These are phyloP conservation scores for Vanrija humicola DNA, from an alignment of 1,284 basidiomycete genomes.

Conservation along the genomic window DNA sequence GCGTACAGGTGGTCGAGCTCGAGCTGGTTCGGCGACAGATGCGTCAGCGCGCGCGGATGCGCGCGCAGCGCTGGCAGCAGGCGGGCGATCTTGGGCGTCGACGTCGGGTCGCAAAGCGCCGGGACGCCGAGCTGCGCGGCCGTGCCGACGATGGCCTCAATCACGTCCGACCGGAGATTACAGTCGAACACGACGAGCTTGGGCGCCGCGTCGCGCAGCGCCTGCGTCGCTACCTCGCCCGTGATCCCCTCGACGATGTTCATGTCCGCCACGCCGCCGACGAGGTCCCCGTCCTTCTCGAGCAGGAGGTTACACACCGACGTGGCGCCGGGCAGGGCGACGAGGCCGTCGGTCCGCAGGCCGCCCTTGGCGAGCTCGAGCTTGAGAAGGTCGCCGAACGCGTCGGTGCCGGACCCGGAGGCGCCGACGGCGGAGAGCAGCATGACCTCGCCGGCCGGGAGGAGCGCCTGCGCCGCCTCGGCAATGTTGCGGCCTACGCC, in stretches of 20 bases:
- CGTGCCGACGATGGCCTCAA: constrained; percentile 55
- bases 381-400: constrained; percentile 62
- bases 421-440: constrained; percentile 51
- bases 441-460: constrained; percentile 31
- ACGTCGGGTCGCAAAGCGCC: constrained; percentile 71
- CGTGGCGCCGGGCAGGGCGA: constrained; percentile 52
- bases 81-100: constrained; percentile 67
- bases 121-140: constrained; percentile 17
- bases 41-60: constrained; percentile 54
- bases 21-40: constrained; percentile 71
- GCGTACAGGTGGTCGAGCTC: constrained; percentile 69
- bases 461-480: constrained; percentile 61
- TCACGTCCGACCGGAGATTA: constrained; percentile 62
- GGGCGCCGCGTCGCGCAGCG: constrained; percentile 55
- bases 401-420: constrained; percentile 55
- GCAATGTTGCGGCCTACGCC: constrained; percentile 94
- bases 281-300: constrained; percentile 65
- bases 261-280: constrained; percentile 90
- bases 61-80: constrained; percentile 63
- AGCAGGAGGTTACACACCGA: constrained; percentile 83
- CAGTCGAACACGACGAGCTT: constrained; percentile 73
- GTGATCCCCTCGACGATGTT: constrained; percentile 60
- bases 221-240: constrained; percentile 52
- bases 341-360: constrained; percentile 78
- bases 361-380: constrained; percentile 60